These are phyloP conservation scores for Lepidium africanum DNA, from an alignment of 345 rosid genomes.

Conservation along the genomic window DNA sequence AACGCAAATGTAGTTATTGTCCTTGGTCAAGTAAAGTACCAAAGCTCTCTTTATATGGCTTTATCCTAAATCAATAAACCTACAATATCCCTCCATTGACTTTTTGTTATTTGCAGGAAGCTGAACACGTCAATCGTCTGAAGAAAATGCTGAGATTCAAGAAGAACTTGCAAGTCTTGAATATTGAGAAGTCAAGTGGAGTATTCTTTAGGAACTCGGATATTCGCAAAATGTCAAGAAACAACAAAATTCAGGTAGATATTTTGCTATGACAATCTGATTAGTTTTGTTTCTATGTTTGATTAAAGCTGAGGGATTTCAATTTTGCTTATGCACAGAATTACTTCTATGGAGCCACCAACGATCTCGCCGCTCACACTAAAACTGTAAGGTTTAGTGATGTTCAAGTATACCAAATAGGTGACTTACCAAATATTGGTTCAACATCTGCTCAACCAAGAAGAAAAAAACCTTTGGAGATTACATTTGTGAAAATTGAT, in stretches of 20 bases:
- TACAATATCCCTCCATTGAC: background rate
- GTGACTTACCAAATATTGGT: background rate
- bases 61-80: background rate
- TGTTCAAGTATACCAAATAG: background rate
- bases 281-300: background rate
- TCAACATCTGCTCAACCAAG: background rate
- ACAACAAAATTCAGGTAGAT: background rate
- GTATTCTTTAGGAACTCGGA: background rate
- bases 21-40: conserved; percentile 14
- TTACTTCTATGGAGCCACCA: conserved; percentile 6
- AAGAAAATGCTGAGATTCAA: background rate
- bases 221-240: background rate
- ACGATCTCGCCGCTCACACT: background rate
- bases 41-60: background rate
- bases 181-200: conserved; percentile 10
- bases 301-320: background rate
- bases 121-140: background rate
- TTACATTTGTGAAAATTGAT: background rate
- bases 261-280: background rate
- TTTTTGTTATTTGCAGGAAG: background rate
- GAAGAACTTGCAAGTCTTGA: conserved; percentile 9
- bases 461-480: background rate
- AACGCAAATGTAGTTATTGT: conserved; percentile 4
- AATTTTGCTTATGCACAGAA: background rate
- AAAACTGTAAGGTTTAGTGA: conserved; percentile 9